phyloP scores from a whole-genome alignment of 306 rosid genomes.

The Inga leiocalycina region DNA sequence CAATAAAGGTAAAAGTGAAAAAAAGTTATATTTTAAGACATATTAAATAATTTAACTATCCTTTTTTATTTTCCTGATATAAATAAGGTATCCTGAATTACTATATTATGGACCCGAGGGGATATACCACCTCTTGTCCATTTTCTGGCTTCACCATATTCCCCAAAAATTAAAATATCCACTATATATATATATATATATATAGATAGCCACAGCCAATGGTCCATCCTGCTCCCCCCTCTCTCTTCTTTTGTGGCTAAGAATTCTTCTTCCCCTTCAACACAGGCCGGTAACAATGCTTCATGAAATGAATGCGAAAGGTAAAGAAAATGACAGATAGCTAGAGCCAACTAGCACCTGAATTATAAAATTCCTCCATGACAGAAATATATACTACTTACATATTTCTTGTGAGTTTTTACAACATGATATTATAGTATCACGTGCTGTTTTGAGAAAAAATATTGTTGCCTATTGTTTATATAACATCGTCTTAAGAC shows the following conservation, averaged over 20 bases:
- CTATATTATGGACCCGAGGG: too few species aligned
- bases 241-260: background rate
- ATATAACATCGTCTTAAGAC: background rate
- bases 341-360: background rate
- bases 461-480: background rate
- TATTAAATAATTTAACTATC: too few species aligned
- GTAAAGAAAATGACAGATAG: background rate
- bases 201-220: background rate
- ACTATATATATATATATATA: too few species aligned
- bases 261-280: background rate
- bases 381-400: background rate
- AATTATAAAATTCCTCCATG: background rate
- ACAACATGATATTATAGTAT: background rate
- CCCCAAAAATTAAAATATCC: background rate
- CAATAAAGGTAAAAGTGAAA: too few species aligned
- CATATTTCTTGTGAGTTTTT: background rate
- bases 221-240: background rate
- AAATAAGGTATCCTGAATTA: too few species aligned
- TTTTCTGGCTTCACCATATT: constrained; percentile 18
- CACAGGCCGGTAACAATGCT: background rate
- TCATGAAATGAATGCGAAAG: constrained; percentile 36
- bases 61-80: too few species aligned
- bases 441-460: background rate
- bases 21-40: too few species aligned
- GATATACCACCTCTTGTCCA: background rate